These are phyloP conservation scores for Parathielavia appendiculata DNA, from an alignment of 495 filamentous ascomycete genomes.

Conservation along the genomic window DNA sequence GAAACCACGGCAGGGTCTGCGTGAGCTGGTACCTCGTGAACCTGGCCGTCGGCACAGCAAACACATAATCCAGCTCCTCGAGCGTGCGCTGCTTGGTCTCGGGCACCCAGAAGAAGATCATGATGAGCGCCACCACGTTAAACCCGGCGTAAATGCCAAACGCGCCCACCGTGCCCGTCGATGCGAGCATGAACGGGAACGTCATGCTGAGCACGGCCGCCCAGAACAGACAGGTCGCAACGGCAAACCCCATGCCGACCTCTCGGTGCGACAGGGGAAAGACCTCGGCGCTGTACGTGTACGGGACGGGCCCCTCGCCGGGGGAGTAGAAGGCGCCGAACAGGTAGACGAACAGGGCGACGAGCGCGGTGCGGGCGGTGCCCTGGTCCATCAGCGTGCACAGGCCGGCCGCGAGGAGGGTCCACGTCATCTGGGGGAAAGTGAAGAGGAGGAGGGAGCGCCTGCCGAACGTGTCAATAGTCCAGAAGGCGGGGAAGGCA, in stretches of 20 bases:
- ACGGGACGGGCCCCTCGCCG: slow-evolving; percentile 79
- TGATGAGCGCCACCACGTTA: slow-evolving; percentile 55
- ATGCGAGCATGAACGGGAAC: slow-evolving; percentile 58
- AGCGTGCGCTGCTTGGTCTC: slow-evolving; percentile 65
- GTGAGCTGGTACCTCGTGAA: slow-evolving; percentile 62
- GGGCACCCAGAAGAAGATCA: slow-evolving; percentile 65
- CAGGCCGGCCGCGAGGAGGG: slow-evolving; percentile 65
- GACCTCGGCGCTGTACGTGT: slow-evolving; percentile 74
- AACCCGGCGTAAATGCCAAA: slow-evolving; percentile 59
- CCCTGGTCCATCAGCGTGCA: slow-evolving; percentile 55
- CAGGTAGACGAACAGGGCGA: slow-evolving; percentile 67
- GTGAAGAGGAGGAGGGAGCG: slow-evolving; percentile 74
- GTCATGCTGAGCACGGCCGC: slow-evolving; percentile 59
- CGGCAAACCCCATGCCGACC: slow-evolving; percentile 68
- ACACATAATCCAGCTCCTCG: slow-evolving; percentile 83
- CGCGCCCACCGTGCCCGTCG: slow-evolving; percentile 49
- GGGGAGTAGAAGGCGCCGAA: slow-evolving; percentile 71
- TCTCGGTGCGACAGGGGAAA: slow-evolving; percentile 71
- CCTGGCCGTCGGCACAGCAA: slow-evolving; percentile 60
- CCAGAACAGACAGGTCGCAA: slow-evolving; percentile 65
- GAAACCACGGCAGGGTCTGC: slow-evolving; percentile 61
- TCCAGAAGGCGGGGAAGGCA: slow-evolving; percentile 74
- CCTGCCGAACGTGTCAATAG: slow-evolving; percentile 81
- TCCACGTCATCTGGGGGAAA: slow-evolving; percentile 81
- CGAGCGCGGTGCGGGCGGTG: slow-evolving; percentile 53